phyloP scores from a whole-genome alignment of 2,329 filamentous ascomycete genomes.

The Aspergillus aculeatus region DNA sequence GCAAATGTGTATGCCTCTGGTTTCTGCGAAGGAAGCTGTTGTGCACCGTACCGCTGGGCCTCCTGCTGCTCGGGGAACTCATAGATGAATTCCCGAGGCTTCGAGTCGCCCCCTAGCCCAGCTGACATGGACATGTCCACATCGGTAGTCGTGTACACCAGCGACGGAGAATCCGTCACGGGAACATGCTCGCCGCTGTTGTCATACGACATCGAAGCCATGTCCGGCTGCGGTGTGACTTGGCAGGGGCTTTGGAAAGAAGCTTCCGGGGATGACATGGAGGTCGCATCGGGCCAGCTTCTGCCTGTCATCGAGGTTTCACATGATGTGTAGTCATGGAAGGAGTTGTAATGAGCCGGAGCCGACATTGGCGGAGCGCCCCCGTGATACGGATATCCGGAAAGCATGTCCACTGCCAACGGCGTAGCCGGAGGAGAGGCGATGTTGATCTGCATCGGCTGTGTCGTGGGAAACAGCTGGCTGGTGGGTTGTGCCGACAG shows the following conservation, averaged over 20 bases:
- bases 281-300: slow-evolving; percentile 42
- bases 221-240: slow-evolving; percentile 31
- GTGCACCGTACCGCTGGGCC: slow-evolving; percentile 43
- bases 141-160: slow-evolving; percentile 35
- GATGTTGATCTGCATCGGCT: slow-evolving; percentile 43
- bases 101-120: slow-evolving; percentile 30
- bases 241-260: slow-evolving; percentile 36
- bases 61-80: slow-evolving; percentile 47
- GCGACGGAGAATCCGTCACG: slow-evolving; percentile 32
- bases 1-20: slow-evolving; percentile 45
- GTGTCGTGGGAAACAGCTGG: slow-evolving; percentile 39
- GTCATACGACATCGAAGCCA: slow-evolving; percentile 42
- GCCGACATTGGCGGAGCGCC: slow-evolving; percentile 44
- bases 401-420: slow-evolving; percentile 38
- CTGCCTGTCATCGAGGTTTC: slow-evolving; percentile 39
- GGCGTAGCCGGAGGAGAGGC: slow-evolving; percentile 48
- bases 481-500: slow-evolving; percentile 33
- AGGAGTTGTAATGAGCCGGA: slow-evolving; percentile 43
- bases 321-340: slow-evolving; percentile 44
- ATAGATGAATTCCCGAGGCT: slow-evolving; percentile 44
- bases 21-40: slow-evolving; percentile 42
- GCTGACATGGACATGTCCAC: slow-evolving; percentile 27
- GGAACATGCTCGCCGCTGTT: slow-evolving; percentile 30
- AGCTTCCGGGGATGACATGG: slow-evolving; percentile 43
- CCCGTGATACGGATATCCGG: slow-evolving; percentile 38